phyloP scores from a whole-genome alignment of 1,284 basidiomycete genomes.

The Blastosporella zonata region DNA sequence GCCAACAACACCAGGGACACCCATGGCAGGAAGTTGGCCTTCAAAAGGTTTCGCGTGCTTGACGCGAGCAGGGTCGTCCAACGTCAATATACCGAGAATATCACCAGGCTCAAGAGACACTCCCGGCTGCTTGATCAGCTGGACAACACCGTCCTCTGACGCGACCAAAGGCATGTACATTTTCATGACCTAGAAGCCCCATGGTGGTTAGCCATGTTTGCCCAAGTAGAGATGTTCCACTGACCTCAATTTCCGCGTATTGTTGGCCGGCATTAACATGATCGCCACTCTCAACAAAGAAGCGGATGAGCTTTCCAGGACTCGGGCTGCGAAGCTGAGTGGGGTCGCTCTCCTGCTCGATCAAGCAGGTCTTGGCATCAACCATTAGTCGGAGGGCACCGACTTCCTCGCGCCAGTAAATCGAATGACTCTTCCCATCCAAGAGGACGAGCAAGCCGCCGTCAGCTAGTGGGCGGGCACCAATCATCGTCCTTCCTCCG shows the following conservation, averaged over 20 bases:
- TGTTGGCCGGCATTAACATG: conserved; percentile 95
- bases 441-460: conserved; percentile 92
- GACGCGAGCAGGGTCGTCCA: conserved; percentile 96
- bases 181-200: conserved; percentile 83
- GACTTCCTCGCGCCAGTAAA: conserved; percentile 99
- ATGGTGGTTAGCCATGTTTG: background rate
- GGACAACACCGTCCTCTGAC: conserved; percentile 94
- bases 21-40: conserved; percentile 86
- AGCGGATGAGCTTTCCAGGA: conserved; percentile 95
- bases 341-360: conserved; percentile 99
- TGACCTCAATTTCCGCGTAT: conserved; percentile 96
- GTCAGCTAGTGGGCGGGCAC: conserved; percentile 88
- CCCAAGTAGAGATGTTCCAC: conserved; percentile 16
- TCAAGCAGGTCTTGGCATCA: conserved; percentile 95
- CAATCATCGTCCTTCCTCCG: conserved; percentile 88
- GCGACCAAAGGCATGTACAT: conserved; percentile 99
- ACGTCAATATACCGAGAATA: conserved; percentile 94
- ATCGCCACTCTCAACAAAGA: conserved; percentile 95
- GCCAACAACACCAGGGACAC: conserved; percentile 83
- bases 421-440: conserved; percentile 93
- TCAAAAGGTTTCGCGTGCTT: conserved; percentile 99
- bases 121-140: conserved; percentile 97
- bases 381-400: conserved; percentile 92
- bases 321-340: conserved; percentile 95
- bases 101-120: conserved; percentile 97